A percentile compares a stretch with the other conserved stretches of the same genome.
These are phyloP conservation scores for Cladosporium sp. DNA, from an alignment of 2,329 filamentous ascomycete species.

Conservation along the genomic window DNA sequence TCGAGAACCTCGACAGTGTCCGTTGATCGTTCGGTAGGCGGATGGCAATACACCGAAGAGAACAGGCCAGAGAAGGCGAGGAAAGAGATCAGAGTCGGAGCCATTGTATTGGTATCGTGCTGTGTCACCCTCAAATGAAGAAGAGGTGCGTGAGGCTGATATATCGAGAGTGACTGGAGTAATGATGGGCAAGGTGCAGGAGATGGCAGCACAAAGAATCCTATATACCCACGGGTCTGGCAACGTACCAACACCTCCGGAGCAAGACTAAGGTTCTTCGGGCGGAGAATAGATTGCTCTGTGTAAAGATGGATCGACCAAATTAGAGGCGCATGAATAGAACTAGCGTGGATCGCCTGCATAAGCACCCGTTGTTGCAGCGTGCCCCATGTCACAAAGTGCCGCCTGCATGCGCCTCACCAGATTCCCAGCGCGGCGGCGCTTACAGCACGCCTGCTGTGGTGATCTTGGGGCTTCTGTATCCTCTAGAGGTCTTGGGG, in stretches of 20 bases:
- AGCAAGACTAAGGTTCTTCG: neutral
- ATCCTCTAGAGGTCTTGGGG: neutral
- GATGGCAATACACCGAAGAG: slow-evolving; percentile 1
- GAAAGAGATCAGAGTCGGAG: slow-evolving; percentile 1
- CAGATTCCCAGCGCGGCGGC: slow-evolving; percentile 5
- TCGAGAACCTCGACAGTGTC: neutral
- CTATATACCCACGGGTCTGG: slow-evolving; percentile 4
- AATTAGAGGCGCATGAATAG: slow-evolving; percentile 10
- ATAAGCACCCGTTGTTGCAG: slow-evolving; percentile 5
- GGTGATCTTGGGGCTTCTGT: neutral
- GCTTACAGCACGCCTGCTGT: slow-evolving; percentile 3
- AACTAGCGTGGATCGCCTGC: slow-evolving; percentile 5
- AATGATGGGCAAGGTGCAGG: slow-evolving; percentile 9
- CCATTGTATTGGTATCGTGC: slow-evolving; percentile 1
- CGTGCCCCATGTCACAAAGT: slow-evolving; percentile 1
- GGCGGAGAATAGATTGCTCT: slow-evolving; percentile 10
- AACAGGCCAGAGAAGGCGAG: neutral
- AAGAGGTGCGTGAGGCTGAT: too few species aligned
- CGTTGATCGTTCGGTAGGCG: slow-evolving; percentile 8
- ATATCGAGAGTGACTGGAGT: too few species aligned
- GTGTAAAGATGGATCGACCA: slow-evolving; percentile 9
- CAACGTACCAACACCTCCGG: slow-evolving; percentile 8
- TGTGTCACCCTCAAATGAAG: neutral
- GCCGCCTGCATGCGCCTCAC: slow-evolving; percentile 9
- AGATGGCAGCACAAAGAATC: slow-evolving; percentile 5